Percentiles rank a stretch among this genome's conserved stretches.
These are phyloP conservation scores for Geopyxis carbonaria DNA, from an alignment of 495 filamentous ascomycete species.

Conservation along the genomic window DNA sequence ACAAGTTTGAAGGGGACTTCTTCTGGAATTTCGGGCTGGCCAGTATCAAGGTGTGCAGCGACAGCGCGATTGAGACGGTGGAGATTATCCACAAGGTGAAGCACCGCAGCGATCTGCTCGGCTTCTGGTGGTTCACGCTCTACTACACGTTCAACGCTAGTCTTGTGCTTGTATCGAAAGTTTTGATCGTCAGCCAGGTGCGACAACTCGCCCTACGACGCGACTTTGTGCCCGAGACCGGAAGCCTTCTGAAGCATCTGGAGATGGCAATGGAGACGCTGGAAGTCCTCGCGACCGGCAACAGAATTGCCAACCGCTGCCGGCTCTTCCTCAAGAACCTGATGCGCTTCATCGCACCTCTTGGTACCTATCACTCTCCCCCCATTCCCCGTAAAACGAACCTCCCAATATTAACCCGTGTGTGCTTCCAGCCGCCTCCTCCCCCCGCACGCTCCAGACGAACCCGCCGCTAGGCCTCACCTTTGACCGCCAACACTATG, in stretches of 20 bases:
- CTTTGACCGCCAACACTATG: no score
- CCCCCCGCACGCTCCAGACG: conserved; percentile 6
- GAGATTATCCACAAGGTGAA: conserved; percentile 26
- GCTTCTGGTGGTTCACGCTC: conserved; percentile 32
- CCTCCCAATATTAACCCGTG: no score
- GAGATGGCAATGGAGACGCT: conserved; percentile 28
- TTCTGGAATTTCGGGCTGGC: conserved; percentile 28
- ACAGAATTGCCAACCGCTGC: conserved; percentile 30
- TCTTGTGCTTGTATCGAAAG: conserved; percentile 25
- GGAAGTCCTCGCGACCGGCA: conserved; percentile 27
- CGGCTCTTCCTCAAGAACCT: conserved; percentile 27
- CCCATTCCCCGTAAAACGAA: background rate
- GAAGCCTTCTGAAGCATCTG: conserved; percentile 17
- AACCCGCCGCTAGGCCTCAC: conserved; percentile 5
- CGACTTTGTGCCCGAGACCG: conserved; percentile 15
- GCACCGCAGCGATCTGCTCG: conserved; percentile 25
- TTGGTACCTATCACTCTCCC: conserved; percentile 11
- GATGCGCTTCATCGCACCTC: conserved; percentile 21
- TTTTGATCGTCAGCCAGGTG: conserved; percentile 21
- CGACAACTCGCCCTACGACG: conserved; percentile 19
- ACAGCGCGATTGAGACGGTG: conserved; percentile 29
- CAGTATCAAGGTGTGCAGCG: conserved; percentile 27
- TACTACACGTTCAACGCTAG: conserved; percentile 32
- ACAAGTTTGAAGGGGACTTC: conserved; percentile 24
- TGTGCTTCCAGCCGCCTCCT: conserved; percentile 9